A percentile compares a stretch with the other conserved stretches of the same genome.
phyloP scores from a whole-genome alignment of 208 protist species.

The Wallacemonas rigidus region DNA sequence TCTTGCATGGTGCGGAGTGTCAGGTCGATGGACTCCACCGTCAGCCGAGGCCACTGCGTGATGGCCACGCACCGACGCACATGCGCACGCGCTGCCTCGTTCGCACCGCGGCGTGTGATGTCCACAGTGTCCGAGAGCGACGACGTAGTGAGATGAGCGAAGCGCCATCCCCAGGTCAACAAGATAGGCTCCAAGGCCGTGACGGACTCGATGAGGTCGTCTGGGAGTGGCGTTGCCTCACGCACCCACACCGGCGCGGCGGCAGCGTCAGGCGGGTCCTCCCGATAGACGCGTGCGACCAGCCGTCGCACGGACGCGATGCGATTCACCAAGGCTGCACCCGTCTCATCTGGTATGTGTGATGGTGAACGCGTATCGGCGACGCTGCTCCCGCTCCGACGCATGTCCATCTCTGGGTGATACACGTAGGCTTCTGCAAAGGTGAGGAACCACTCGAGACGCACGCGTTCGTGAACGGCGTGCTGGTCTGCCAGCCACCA shows the following conservation, averaged over 20 bases:
- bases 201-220: slow-evolving; percentile 20
- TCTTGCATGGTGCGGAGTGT: slow-evolving; percentile 35
- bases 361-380: not conserved
- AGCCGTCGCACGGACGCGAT: not conserved
- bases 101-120: no score
- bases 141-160: not conserved
- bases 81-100: no score
- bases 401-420: slow-evolving; percentile 22
- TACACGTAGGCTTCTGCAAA: slow-evolving; percentile 75
- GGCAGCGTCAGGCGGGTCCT: not conserved
- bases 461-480: slow-evolving; percentile 75
- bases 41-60: slow-evolving; percentile 52
- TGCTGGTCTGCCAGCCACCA: slow-evolving; percentile 75
- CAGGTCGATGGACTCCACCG: slow-evolving; percentile 48
- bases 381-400: no score
- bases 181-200: slow-evolving; percentile 38
- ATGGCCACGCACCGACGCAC: slow-evolving; percentile 23
- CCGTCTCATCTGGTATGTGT: not conserved
- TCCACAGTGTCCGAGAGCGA: no score
- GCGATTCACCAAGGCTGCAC: not conserved
- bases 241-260: not conserved
- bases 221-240: not conserved
- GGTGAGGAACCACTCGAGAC: slow-evolving; percentile 70
- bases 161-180: slow-evolving; percentile 66
- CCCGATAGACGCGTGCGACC: not conserved